A percentile compares a stretch with the other conserved stretches of the same genome.
Conservation (phyloP, 176 grass and related monocot genomes). For the Oryza rufipogon region DNA sequence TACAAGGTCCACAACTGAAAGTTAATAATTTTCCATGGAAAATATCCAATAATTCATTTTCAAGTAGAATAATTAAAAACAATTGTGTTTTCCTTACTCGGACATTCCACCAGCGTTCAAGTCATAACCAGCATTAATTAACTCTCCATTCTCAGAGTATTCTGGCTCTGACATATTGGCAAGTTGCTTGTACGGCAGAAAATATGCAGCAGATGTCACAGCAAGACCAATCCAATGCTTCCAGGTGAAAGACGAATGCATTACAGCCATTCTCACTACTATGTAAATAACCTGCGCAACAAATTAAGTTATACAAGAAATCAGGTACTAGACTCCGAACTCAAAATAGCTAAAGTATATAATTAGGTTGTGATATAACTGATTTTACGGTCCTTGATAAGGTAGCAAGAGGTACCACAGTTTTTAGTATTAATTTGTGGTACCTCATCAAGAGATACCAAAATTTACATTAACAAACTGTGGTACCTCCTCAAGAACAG, state of each 20-base stretch:
- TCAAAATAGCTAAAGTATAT: slow-evolving; percentile 17
- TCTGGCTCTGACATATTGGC: slow-evolving; percentile 75
- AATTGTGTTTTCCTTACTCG: slow-evolving; percentile 56
- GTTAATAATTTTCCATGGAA: not conserved
- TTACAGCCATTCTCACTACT: slow-evolving; percentile 75
- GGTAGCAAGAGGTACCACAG: not conserved
- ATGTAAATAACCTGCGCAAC: slow-evolving; percentile 68
- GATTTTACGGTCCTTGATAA: not conserved
- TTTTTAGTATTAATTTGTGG: too few species aligned
- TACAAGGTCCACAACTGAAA: not conserved
- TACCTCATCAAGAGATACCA: not conserved
- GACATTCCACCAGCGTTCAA: slow-evolving; percentile 79
- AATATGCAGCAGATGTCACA: slow-evolving; percentile 77
- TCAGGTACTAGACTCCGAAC: not conserved
- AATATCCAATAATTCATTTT: not conserved
- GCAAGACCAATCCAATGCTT: slow-evolving; percentile 94
- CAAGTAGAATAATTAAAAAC: not conserved
- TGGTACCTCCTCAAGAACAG: not conserved
- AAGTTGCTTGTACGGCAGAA: slow-evolving; percentile 87
- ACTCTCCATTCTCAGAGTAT: slow-evolving; percentile 65
- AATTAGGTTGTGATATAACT: not conserved
- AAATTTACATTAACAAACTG: too few species aligned
- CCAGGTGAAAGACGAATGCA: slow-evolving; percentile 95
- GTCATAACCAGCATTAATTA: slow-evolving; percentile 82
- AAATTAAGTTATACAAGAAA: slow-evolving; percentile 3